Evolutionary conservation across 2,329 filamentous ascomycete genomes (phyloP), one percentile per base, ranked within the genome.

Genomic region (Pleomassaria siparia): DNA sequence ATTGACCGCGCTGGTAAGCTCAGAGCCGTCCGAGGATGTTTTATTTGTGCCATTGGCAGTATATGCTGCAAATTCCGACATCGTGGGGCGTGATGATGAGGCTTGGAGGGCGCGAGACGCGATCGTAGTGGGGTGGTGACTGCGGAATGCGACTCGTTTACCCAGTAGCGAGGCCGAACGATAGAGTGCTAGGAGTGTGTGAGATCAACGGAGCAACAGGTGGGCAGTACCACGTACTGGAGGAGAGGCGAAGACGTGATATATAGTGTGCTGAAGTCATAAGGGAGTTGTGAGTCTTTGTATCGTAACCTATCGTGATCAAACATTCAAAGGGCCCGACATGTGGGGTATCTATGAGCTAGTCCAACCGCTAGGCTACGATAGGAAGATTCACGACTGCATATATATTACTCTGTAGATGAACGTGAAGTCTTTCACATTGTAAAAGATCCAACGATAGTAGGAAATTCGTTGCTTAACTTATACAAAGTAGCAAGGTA

Each of bases 1-100:
- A 32, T 60, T 63, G 45, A 57, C 62, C 29, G 56, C 51, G n/a
- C 28, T 13, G 8, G 6, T 24, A 9, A 47, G 41, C 13, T 37
- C 36, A n/a, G 53, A 43, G 21, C 55, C 59, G 40, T 61, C 59
- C 0, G 50, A 30, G 0, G 50, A 13, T 2, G 47, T 35, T 6
- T 47, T 49, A 39, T 60, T 65, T 36, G 49, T 54, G 48, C 63
- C 54, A 13, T 37, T 37, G 35, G 35, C 61, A 29, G 60, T 60
- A 43, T 67, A 67, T 6, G 59, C 53, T 26, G 57, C 57, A 40
- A 66, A 62, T 24, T 66, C 61, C 2, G 65, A 65, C 66, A 69
- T 69, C 48, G 47, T 54, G 53, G 49, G 30, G 21, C 46, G 56
- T 45, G 41, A 24, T 28, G 49, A 32, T 20, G 58, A 56, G 7